These are phyloP conservation scores for Saccharomycopsis babjevae DNA, from an alignment of 805 yeast species.

Conservation along the genomic window DNA sequence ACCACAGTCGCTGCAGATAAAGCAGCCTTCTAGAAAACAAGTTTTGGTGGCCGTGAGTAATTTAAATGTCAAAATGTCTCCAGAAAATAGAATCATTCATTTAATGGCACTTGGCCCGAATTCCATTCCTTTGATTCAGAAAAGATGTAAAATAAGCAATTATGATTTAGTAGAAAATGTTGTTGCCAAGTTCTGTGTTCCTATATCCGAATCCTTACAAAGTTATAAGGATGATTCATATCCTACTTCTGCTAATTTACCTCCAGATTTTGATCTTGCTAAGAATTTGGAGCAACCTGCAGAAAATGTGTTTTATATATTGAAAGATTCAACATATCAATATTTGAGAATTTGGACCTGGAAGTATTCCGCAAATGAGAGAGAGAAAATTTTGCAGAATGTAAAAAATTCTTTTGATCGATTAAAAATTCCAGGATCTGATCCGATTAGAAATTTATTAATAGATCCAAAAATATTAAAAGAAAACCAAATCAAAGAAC, in stretches of 20 bases:
- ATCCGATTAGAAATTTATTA: slow-evolving; percentile 13
- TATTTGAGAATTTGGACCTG: slow-evolving; percentile 16
- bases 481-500: neutral
- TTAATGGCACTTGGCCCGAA: slow-evolving; percentile 18
- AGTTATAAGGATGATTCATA: neutral
- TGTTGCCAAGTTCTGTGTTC: slow-evolving; percentile 3
- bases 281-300: neutral
- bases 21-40: neutral
- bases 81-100: slow-evolving; percentile 14
- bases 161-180: slow-evolving; percentile 1
- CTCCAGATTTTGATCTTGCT: neutral
- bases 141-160: slow-evolving; percentile 8
- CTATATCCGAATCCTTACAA: neutral
- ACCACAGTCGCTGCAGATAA: slow-evolving; percentile 3
- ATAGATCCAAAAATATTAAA: slow-evolving; percentile 7
- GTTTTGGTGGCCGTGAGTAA: slow-evolving; percentile 9
- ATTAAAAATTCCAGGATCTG: slow-evolving; percentile 2
- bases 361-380: slow-evolving; percentile 6
- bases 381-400: slow-evolving; percentile 8
- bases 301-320: slow-evolving; percentile 4
- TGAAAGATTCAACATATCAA: slow-evolving; percentile 15
- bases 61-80: slow-evolving; percentile 5
- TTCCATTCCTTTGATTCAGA: slow-evolving; percentile 1
- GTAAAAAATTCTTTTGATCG: slow-evolving; percentile 14
- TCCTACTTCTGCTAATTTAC: neutral